These are phyloP conservation scores for Glycyrrhiza uralensis DNA, from an alignment of 306 rosid species.

Conservation along the genomic window DNA sequence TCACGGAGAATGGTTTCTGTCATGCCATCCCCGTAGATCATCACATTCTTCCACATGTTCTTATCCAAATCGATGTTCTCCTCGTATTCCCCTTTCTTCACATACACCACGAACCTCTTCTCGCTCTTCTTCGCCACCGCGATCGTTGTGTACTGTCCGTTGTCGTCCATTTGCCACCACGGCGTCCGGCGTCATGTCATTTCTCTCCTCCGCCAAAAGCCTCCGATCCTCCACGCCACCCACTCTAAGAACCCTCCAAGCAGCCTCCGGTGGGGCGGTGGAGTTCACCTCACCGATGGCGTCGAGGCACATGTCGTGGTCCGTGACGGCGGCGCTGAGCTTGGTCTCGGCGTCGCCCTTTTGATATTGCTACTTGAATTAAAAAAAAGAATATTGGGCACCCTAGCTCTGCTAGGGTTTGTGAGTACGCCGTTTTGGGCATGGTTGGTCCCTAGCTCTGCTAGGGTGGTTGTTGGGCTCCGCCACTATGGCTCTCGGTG, in stretches of 20 bases:
- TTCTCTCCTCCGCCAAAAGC: constrained; percentile 37
- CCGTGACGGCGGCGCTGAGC: constrained; percentile 72
- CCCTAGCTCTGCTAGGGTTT: too few species aligned
- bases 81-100: constrained; percentile 66
- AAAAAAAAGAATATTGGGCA: too few species aligned
- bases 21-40: constrained; percentile 81
- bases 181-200: constrained; percentile 19
- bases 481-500: too few species aligned
- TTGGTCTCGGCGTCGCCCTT: constrained; percentile 60
- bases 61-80: constrained; percentile 77
- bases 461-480: too few species aligned
- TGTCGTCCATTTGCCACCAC: constrained; percentile 81
- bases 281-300: constrained; percentile 58
- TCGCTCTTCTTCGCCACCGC: constrained; percentile 58
- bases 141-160: constrained; percentile 46
- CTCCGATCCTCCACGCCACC: constrained; percentile 63
- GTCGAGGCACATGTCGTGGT: constrained; percentile 83
- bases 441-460: too few species aligned
- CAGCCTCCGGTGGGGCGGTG: constrained; percentile 50
- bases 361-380: too few species aligned
- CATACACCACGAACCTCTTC: constrained; percentile 55
- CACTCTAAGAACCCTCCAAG: constrained; percentile 61
- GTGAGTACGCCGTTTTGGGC: too few species aligned
- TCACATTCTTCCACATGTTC: constrained; percentile 83
- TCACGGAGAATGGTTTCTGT: constrained; percentile 58